Evolutionary conservation across 345 rosid species (phyloP), one percentile per base, ranked within the genome.

Genomic region (Bruguiera sexangula): DNA sequence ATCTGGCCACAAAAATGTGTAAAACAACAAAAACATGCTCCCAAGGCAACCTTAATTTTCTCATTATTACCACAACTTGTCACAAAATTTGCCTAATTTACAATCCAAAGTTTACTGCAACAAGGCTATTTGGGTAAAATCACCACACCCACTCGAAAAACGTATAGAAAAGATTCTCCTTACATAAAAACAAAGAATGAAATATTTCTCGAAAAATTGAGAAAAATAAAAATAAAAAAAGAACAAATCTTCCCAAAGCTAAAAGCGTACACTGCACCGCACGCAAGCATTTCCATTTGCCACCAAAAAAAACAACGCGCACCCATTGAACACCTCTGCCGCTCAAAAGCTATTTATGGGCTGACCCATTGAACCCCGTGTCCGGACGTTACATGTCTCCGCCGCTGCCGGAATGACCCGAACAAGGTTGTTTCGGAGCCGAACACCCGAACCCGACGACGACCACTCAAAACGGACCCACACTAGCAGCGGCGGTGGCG

Each of bases 361-460:
- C 5, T 57, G 46, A 29, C 27, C 13, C 75, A 20, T 20, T 51
- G 67, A 36, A 34, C 53, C 19, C 29, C 1, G 32, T 63, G 24
- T 55, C 62, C 30, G 16, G 18, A n/a, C 36, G 22, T 24, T 59
- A 64, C 69, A 78, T 78, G 86, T 57, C 61, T 67, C n/a, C 32
- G 18, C 57, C 29, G 43, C 61, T 69, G 62, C 75, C 61, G 79
- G 71, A 57, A 90, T 93, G 98, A 93, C 93, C 76, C 82, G 76
- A 39, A 62, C 77, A 87, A 81, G 77, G 61, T 62, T 67, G 21
- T 62, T 37, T 73, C 72, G 77, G 70, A 66, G 59, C 75, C 86
- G 80, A 77, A 67, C 61, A 57, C 60, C 84, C 76, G 80, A 82
- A 65, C 69, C 80, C 57, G 83, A 84, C 22, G 72, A 81, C 26